Evolutionary conservation across 768 basidiomycete species (phyloP).

Genomic region (Cystofilobasidium macerans): DNA sequence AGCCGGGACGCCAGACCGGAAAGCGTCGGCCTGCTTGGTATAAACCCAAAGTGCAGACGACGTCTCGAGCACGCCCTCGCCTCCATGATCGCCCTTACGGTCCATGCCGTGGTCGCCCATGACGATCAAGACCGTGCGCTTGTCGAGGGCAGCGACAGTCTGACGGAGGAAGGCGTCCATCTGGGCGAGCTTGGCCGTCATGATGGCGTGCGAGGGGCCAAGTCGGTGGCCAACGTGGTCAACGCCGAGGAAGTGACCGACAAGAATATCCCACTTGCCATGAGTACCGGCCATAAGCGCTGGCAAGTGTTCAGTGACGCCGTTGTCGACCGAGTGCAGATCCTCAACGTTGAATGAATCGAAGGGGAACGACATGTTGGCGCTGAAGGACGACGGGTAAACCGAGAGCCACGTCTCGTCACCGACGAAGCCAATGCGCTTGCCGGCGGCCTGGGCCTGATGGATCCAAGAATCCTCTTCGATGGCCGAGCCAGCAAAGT

Average conservation of each 20-base stretch:
- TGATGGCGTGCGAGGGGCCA: conserved; percentile 74
- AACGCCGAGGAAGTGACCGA: conserved; percentile 89
- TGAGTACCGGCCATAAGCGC: conserved; percentile 52
- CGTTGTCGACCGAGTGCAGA: conserved; percentile 85
- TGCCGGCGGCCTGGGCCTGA: conserved; percentile 49
- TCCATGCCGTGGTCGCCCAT: conserved; percentile 99
- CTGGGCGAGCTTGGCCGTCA: conserved; percentile 73
- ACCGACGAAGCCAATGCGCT: conserved; percentile 76
- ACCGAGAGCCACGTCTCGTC: conserved; percentile 94
- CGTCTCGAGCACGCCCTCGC: conserved; percentile 74
- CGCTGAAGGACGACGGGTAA: conserved; percentile 63
- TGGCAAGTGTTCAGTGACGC: conserved; percentile 72
- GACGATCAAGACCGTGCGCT: conserved; percentile 80
- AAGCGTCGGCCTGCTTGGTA: conserved; percentile 51
- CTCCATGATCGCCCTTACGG: conserved; percentile 83
- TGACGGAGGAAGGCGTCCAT: conserved; percentile 69
- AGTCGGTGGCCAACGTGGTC: conserved; percentile 94
- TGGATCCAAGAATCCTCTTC: conserved; percentile 76
- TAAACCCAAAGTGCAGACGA: conserved; percentile 85
- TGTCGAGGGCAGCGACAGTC: conserved; percentile 57
- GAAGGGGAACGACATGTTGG: conserved; percentile 67
- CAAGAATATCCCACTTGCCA: conserved; percentile 66
- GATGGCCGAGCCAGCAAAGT: conserved; percentile 77
- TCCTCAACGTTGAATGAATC: conserved; percentile 99
- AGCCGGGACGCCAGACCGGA: conserved; percentile 33